Evolutionary conservation across 2,329 filamentous ascomycete species (phyloP).

Genomic region (Talaromyces sp.): DNA sequence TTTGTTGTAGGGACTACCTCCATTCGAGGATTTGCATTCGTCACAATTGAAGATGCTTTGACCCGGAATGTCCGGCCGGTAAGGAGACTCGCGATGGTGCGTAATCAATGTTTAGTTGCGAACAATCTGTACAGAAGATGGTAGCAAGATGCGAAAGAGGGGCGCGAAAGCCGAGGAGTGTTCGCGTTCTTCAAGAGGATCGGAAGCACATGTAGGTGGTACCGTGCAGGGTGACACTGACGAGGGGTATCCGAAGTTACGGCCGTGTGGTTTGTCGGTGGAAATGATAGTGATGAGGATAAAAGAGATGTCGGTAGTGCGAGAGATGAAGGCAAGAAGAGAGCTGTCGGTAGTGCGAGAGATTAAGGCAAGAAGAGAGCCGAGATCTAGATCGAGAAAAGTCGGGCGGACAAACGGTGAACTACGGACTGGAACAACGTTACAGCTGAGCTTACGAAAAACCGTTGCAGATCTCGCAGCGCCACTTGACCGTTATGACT

Average conservation of each 20-base stretch:
- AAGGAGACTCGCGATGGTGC: background rate
- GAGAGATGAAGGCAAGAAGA: background rate
- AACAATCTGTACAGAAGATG: background rate
- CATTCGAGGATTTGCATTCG: background rate
- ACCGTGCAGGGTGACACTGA: constrained; percentile 1
- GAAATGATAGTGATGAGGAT: background rate
- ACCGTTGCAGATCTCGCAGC: constrained; percentile 1
- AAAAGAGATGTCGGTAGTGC: background rate
- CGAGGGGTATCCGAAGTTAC: background rate
- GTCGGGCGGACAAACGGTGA: background rate
- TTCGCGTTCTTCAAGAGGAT: background rate
- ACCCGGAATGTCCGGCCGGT: background rate
- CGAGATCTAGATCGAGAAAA: background rate
- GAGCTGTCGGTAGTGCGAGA: background rate
- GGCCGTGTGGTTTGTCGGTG: background rate
- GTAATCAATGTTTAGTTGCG: background rate
- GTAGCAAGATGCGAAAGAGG: background rate
- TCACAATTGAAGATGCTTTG: background rate
- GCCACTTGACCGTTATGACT: background rate
- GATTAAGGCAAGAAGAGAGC: background rate
- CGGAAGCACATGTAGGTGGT: background rate
- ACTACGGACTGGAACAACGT: constrained; percentile 3
- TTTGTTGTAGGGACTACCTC: background rate
- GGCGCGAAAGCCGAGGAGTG: background rate
- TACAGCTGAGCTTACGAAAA: background rate